Percentiles rank a stretch among this genome's conserved stretches.
phyloP scores from a whole-genome alignment of 495 filamentous ascomycete genomes.

The Lophiotrema nucula region DNA sequence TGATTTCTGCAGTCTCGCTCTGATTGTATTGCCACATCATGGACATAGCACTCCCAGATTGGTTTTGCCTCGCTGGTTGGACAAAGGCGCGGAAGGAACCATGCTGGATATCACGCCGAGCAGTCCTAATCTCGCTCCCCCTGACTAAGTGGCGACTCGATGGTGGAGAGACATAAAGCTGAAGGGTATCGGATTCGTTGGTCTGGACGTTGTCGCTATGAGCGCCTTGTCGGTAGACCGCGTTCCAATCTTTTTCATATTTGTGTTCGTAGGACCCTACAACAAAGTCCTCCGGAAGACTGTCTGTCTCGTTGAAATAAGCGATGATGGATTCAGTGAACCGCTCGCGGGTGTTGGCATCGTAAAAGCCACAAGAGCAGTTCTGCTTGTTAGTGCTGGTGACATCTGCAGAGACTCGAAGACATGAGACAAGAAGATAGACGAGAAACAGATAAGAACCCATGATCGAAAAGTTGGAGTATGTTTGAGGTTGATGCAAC shows the following conservation, averaged over 20 bases:
- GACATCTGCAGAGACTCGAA: conserved; percentile 19
- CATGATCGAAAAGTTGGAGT: too few relatives aligned
- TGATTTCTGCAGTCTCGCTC: conserved; percentile 39
- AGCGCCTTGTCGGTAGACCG: conserved; percentile 42
- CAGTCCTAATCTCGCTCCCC: conserved; percentile 38
- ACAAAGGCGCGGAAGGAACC: conserved; percentile 43
- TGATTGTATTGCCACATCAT: conserved; percentile 45
- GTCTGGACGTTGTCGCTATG: conserved; percentile 36
- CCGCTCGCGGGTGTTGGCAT: conserved; percentile 32
- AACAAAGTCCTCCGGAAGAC: conserved; percentile 36
- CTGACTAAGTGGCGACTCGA: conserved; percentile 38
- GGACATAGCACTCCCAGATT: conserved; percentile 41
- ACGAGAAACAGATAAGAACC: conserved; percentile 2
- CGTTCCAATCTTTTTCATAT: conserved; percentile 45
- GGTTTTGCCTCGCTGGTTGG: conserved; percentile 26
- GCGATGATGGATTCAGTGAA: conserved; percentile 46
- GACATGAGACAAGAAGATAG: conserved; percentile 2
- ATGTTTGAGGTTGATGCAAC: too few relatives aligned
- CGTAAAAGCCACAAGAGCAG: conserved; percentile 46
- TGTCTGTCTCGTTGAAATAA: conserved; percentile 46
- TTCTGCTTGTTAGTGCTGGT: conserved; percentile 8
- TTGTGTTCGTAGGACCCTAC: conserved; percentile 37
- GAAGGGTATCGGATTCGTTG: conserved; percentile 31
- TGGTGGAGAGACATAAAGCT: conserved; percentile 29
- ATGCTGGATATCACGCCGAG: conserved; percentile 43